Evolutionary conservation across 345 rosid species (phyloP), one percentile per base, ranked within the genome.

Genomic region (Hypericum perforatum): DNA sequence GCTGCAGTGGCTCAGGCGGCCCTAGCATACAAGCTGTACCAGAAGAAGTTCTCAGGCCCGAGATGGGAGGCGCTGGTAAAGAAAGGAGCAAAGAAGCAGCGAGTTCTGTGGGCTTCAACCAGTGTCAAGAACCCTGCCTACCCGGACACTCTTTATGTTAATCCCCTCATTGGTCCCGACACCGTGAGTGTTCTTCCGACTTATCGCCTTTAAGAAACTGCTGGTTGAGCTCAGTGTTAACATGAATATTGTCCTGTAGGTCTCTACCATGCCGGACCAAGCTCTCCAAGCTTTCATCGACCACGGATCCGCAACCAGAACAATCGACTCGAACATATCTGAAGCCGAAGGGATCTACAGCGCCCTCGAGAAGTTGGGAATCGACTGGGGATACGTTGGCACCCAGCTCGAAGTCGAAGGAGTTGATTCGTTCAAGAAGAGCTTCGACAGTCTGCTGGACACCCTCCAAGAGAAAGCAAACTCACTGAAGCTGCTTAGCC

Each of bases 211-310:
- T 7, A 22, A 22, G 32, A 22, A 1, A 22, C 32, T 4, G 32
- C 32, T 22, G 1, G 32, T 22, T 22, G 32, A 22, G 32, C 32
- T 22, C 32, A 4, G 4, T 22, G 1, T 22, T 22, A 22, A 22
- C 32, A 22, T 22, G 32, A 22, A 1, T 4, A 22, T 22, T 22
- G 32, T 22, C 11, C 38, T 65, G 13, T 70, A 92, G 98, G 96
- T 92, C 37, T 88, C 97, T 46, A 88, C 98, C 39, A 92, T 92
- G 98, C 98, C 98, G 0, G 98, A 92, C 76, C 98, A 92, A 75
- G 97, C 97, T 29, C 82, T 92, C 61, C 90, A 80, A 74, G 97
- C 97, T 42, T 85, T 88, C 40, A 9, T 81, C 5, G 94, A 92
- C 45, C 98, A 92, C 22, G 98, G 98, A 59, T 60, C 44, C 0